Conservation (phyloP, 2,329 filamentous ascomycete genomes). For the Monosporascus sp. region DNA sequence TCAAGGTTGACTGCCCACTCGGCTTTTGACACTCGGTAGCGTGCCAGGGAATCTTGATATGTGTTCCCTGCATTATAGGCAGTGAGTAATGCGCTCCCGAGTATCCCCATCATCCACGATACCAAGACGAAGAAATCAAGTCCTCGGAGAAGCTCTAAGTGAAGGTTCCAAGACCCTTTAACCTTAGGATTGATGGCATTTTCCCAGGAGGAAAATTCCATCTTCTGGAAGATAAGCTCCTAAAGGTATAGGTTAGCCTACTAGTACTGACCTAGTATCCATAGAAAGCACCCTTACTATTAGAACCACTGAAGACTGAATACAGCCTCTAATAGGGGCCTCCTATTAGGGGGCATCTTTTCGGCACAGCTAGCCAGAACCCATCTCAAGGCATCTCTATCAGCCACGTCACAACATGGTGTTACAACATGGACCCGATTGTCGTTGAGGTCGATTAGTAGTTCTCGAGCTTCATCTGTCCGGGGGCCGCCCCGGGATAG, state of each 20-base stretch:
- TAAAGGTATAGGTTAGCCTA: background rate
- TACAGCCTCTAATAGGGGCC: conserved; percentile 26
- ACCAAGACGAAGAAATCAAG: conserved; percentile 40
- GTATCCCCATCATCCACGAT: conserved; percentile 31
- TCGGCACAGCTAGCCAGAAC: background rate
- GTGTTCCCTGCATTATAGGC: conserved; percentile 33
- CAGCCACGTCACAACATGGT: conserved; percentile 7
- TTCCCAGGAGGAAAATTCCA: conserved; percentile 34
- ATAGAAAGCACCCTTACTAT: conserved; percentile 6
- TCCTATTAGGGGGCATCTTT: conserved; percentile 21
- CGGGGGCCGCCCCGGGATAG: conserved; percentile 26
- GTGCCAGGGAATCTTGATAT: conserved; percentile 31
- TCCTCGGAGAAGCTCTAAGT: conserved; percentile 17
- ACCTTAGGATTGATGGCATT: conserved; percentile 34
- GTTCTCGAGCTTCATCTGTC: conserved; percentile 4
- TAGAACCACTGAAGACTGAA: conserved; percentile 28
- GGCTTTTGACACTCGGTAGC: conserved; percentile 20
- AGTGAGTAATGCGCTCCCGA: conserved; percentile 26
- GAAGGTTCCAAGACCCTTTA: conserved; percentile 28
- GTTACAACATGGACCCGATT: background rate
- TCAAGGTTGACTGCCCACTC: conserved; percentile 26
- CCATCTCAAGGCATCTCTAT: background rate
- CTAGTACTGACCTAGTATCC: conserved; percentile 1
- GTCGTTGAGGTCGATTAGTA: background rate
- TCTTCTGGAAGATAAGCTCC: conserved; percentile 32